Evolutionary conservation across 352 stramenopile genomes (phyloP), one percentile per base, ranked within the genome.

Genomic region (Thalassiosira mediterranea): DNA sequence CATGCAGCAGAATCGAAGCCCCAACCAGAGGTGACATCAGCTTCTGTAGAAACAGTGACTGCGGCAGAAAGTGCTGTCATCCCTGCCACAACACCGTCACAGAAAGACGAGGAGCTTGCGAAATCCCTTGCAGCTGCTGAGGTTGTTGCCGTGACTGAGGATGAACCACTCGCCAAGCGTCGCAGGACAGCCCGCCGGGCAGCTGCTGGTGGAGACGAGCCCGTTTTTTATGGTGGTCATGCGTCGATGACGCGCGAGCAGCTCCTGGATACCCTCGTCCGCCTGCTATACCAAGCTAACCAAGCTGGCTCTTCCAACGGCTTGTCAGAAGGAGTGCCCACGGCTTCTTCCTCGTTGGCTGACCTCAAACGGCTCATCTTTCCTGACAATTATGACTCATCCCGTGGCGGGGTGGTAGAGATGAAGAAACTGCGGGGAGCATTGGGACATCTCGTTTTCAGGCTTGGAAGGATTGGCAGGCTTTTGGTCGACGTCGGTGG

Each of bases 281-380:
- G 70, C 10, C 32, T 79, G 53, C 58, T 79, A 2, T 52, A 48
- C n/a, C 59, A 72, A 28, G 59, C 59, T 0, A 71, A 63, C 32
- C n/a, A n/a, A n/a, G n/a, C n/a, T n/a, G 34, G 34, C 7, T 7
- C 7, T 13, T 7, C 7, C 34, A 7, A 13, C 7, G 34, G 34
- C 7, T 7, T 7, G 13, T 7, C 7, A 7, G 34, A 13, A 42
- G 34, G 34, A 13, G 34, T 7, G 13, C 34, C 34, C 34, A 46
- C 51, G 26, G 60, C 59, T 19, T 73, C 60, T n/a, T 72, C 44
- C 10, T 79, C 70, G 15, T 54, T 79, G 17, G 63, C 68, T 42
- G 51, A 72, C 40, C 59, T 79, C 59, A 79, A 79, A 37, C 57
- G 48, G n/a, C 46, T 79, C 29, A 40, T 79, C 28, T 79, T 79